Base-by-base conservation (phyloP, 163 green algal species). In the Chloroidium sp. region DNA sequence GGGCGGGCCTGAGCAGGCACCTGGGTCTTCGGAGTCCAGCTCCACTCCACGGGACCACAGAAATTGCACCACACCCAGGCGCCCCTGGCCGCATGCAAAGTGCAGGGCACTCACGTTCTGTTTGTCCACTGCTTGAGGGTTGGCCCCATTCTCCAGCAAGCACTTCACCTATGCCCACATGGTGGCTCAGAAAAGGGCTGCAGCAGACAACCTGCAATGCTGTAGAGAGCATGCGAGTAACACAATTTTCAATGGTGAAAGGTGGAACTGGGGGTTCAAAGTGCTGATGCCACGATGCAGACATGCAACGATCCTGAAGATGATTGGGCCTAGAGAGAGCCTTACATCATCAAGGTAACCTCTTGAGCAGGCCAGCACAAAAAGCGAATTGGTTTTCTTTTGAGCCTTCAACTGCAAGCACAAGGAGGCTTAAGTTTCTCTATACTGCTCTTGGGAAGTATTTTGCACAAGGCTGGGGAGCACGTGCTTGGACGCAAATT, bases 311-410 rank as follows among this genome's bases (percentile, higher is more conserved):
- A 36, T 36, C 36, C 36, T 36, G 36, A 36, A 36, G 36, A 36
- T 36, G 36, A 36, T 36, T 36, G 36, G 36, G 74, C 58, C n/a
- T 2, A 62, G 36, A 4, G 59, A 67, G 4, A 3, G 4, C 77
- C 86, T 80, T 79, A 90, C 89, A 82, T 92, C 88, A 1, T 64
- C 82, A 4, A 89, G 61, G 72, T 89, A 90, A 3, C 89, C 89
- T 0, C 86, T 76, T 0, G 88, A 81, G 57, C 82, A 86, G 6
- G 87, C 89, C 2, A 92, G 77, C 61, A 92, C 62, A 3, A 92
- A 69, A 14, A 92, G 82, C 1, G 74, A 64, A 69, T 91, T 89
- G 74, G 85, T 76, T 60, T 86, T 83, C 81, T 88, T 92, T 57
- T 84, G 69, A 60, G 84, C 72, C 62, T 87, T 87, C n/a, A 80